Evolutionary conservation across 805 yeast genomes (phyloP), one percentile per base, ranked within the genome.

Genomic region (Wickerhamomyces bisporus): DNA sequence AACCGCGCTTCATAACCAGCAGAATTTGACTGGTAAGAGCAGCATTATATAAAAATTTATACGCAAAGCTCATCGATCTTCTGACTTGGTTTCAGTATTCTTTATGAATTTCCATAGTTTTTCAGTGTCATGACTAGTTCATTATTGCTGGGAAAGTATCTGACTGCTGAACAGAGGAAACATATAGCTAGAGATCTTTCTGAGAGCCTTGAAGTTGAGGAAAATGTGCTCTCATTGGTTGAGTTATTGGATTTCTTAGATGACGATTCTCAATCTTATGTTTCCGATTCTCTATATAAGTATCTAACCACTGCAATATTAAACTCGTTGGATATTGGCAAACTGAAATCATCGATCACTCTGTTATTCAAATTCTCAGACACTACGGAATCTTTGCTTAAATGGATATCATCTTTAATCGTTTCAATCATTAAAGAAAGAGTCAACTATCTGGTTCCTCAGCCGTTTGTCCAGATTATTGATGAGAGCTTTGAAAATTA

Each of bases 281-380:
- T 20, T 11, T 30, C 32, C n/a, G 32, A 18, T 13, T 13, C 25
- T 19, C 5, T 17, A 13, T 18, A 10, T 6, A n/a, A 20, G 7
- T 19, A 7, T 11, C 13, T 30, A 5, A n/a, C 18, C 6, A 8
- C 7, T 11, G 11, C 25, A n/a, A 30, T 27, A 16, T 2, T 11
- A 4, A 11, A 17, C 4, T 25, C 27, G 12, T 19, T 25, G 2
- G 33, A 20, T 11, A 4, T 42, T 2, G 21, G 15, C 7, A 5
- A 26, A 4, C 19, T 34, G 3, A 28, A 36, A 5, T 11, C 21
- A 12, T 3, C 40, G 7, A 4, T 39, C 8, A 13, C 15, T 2
- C 18, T 49, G 5, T 29, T 52, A 7, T 28, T 34, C 3, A 30
- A 37, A 6, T 30, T 50, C 3, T 48, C 52, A 11, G 15, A 2